Percentiles rank a stretch among this genome's conserved stretches.
These are phyloP conservation scores for Pseudisothecium myosuroides DNA, from an alignment of 225 moss, liverwort and hornwort species.

Conservation along the genomic window DNA sequence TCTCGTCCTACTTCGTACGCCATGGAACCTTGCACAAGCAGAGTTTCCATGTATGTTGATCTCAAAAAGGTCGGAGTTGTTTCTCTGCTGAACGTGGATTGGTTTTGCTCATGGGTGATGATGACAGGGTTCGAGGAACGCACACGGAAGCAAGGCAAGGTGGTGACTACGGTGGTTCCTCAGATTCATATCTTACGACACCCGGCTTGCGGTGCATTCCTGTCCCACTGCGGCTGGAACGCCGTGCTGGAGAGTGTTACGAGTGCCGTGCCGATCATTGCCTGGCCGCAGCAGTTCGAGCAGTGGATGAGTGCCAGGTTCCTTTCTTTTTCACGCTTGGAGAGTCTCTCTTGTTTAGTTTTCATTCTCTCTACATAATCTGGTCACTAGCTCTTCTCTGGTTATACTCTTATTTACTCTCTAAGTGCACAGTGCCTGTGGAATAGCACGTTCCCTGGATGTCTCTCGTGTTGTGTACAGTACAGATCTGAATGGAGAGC, in stretches of 20 bases:
- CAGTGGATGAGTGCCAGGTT: slow-evolving; percentile 27
- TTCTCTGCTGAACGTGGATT: neutral
- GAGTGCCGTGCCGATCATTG: slow-evolving; percentile 3
- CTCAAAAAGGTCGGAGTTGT: neutral
- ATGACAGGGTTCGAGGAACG: slow-evolving; percentile 11
- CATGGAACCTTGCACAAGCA: no score
- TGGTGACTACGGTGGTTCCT: neutral
- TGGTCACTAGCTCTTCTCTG: neutral
- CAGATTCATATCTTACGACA: slow-evolving; percentile 14
- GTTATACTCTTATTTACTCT: no score
- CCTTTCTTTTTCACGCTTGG: accelerated
- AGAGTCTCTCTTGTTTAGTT: neutral
- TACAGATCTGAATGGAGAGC: neutral
- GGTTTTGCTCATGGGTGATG: neutral
- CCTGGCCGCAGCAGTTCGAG: slow-evolving; percentile 9
- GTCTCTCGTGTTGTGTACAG: neutral
- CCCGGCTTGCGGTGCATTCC: slow-evolving; percentile 12
- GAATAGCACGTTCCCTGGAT: neutral
- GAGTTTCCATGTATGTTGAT: neutral
- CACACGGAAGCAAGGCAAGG: neutral
- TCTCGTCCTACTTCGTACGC: no score
- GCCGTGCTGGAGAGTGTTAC: slow-evolving; percentile 2
- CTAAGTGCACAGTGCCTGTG: no score
- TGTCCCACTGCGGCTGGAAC: slow-evolving; percentile 26
- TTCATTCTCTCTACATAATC: neutral